phyloP scores from a whole-genome alignment of 1,284 basidiomycete species.

The Ganoderma meredithae region DNA sequence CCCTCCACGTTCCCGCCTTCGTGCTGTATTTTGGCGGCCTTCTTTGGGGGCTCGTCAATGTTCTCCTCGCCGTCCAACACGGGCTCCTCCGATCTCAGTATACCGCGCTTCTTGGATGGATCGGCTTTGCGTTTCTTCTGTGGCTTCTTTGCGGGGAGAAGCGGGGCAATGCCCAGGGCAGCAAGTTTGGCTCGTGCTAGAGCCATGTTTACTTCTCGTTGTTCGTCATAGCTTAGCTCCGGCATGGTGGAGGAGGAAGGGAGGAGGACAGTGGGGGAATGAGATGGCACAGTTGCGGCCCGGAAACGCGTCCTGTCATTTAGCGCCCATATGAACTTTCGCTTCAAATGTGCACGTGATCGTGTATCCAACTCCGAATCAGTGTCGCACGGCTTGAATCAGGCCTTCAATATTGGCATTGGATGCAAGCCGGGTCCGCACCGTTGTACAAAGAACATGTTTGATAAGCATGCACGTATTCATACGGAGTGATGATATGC shows the following conservation, averaged over 20 bases:
- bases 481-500: not conserved
- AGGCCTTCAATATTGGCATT: not conserved
- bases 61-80: conserved; percentile 31
- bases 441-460: not conserved
- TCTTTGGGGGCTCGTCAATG: conserved; percentile 21
- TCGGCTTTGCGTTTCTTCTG: conserved; percentile 52
- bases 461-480: not conserved
- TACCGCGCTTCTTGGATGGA: conserved; percentile 44
- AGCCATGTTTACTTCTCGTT: conserved; percentile 56
- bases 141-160: conserved; percentile 35
- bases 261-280: not conserved
- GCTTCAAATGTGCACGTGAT: conserved; percentile 16
- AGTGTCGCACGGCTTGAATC: not conserved
- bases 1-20: conserved; percentile 31
- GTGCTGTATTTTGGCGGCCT: conserved; percentile 26
- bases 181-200: conserved; percentile 56
- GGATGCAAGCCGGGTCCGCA: too few relatives aligned
- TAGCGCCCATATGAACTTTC: not conserved
- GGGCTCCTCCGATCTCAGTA: conserved; percentile 36
- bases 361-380: conserved; percentile 10
- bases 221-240: conserved; percentile 35
- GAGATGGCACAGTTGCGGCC: not conserved
- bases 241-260: conserved; percentile 4
- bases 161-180: conserved; percentile 45
- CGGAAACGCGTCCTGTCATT: conserved; percentile 6